phyloP scores from a whole-genome alignment of 805 yeast genomes.

The Candida corydali region DNA sequence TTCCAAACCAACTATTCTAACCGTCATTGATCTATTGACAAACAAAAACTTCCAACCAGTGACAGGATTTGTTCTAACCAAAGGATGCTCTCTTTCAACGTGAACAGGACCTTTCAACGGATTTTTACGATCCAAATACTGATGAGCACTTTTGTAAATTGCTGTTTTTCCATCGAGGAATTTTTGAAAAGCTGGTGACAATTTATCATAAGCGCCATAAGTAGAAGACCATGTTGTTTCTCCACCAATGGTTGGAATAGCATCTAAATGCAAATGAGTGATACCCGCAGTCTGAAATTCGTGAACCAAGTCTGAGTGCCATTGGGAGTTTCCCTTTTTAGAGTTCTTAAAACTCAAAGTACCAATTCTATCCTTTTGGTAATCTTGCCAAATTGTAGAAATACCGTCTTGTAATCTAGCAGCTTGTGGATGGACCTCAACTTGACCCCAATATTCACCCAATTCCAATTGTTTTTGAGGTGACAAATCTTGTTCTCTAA shows the following conservation, averaged over 20 bases:
- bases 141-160: conserved; percentile 38
- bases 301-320: conserved; percentile 37
- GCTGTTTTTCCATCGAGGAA: conserved; percentile 53
- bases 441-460: conserved; percentile 27
- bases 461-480: conserved; percentile 27
- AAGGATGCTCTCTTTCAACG: conserved; percentile 55
- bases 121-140: conserved; percentile 38
- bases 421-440: conserved; percentile 27
- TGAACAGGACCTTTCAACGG: conserved; percentile 46
- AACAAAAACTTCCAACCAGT: conserved; percentile 60
- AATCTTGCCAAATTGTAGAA: conserved; percentile 41
- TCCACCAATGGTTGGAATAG: conserved; percentile 48
- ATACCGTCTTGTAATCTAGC: conserved; percentile 26
- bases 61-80: conserved; percentile 61
- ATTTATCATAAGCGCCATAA: conserved; percentile 54
- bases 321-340: conserved; percentile 21
- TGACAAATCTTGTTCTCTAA: conserved; percentile 28
- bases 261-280: conserved; percentile 34
- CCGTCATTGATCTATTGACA: conserved; percentile 50
- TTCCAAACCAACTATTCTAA: conserved; percentile 48
- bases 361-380: conserved; percentile 19
- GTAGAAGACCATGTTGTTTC: conserved; percentile 57
- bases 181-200: conserved; percentile 46
- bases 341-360: conserved; percentile 26
- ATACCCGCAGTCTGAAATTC: conserved; percentile 35